These are phyloP conservation scores for Straminergon stramineum DNA, from an alignment of 225 moss, liverwort and hornwort genomes.

Conservation along the genomic window DNA sequence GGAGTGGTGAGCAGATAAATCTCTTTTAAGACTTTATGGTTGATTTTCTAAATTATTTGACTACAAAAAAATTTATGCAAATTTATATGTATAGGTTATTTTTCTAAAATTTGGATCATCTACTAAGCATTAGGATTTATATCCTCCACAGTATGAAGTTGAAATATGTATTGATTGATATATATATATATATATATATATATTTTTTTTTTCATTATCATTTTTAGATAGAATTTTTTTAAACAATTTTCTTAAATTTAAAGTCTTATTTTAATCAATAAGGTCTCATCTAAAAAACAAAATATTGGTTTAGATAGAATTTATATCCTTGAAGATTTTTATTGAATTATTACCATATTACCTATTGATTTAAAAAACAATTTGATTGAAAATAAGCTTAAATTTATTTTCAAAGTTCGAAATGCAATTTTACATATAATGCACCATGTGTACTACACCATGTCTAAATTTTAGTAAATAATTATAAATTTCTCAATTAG, in stretches of 20 bases:
- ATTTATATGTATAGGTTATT: background rate
- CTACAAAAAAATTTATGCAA: background rate
- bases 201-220: background rate
- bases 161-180: background rate
- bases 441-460: background rate
- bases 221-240: background rate
- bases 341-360: too few relatives aligned
- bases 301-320: background rate
- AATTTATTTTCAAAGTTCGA: background rate
- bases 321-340: background rate
- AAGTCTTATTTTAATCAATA: too few relatives aligned
- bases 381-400: background rate
- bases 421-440: too few relatives aligned
- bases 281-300: background rate
- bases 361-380: background rate
- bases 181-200: too few relatives aligned
- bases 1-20: accelerated
- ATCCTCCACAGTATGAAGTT: background rate
- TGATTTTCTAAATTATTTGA: background rate
- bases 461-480: background rate
- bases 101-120: background rate
- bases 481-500: background rate
- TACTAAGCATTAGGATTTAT: background rate
- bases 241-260: background rate
- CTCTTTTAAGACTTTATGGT: too few relatives aligned